Evolutionary conservation across 257 asterid genomes (phyloP).

Genomic region (Solanum pennellii): DNA sequence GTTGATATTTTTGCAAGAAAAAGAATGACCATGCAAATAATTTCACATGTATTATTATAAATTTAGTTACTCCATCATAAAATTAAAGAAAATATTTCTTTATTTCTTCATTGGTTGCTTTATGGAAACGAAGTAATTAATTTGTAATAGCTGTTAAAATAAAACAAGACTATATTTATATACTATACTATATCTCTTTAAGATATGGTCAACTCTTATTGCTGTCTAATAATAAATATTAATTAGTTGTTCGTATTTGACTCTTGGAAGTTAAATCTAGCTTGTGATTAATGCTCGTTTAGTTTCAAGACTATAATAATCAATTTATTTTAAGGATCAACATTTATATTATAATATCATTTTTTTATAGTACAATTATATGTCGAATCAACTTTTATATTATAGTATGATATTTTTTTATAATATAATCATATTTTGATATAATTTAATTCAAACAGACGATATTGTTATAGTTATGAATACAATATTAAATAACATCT

Average conservation of each 20-base stretch:
- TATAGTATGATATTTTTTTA: too few relatives aligned
- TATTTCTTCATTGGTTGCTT: not conserved
- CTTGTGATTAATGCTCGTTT: not conserved
- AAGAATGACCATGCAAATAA: not conserved
- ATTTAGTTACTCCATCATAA: not conserved
- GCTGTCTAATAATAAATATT: not conserved
- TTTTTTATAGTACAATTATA: too few relatives aligned
- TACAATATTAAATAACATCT: too few relatives aligned
- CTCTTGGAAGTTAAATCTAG: not conserved
- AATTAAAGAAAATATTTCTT: not conserved
- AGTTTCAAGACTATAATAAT: not conserved
- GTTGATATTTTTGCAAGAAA: not conserved
- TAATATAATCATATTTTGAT: too few relatives aligned
- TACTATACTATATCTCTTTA: too few relatives aligned
- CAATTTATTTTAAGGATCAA: too few relatives aligned
- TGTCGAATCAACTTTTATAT: too few relatives aligned
- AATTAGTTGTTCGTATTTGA: not conserved
- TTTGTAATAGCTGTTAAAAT: not conserved
- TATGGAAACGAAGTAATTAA: too few relatives aligned
- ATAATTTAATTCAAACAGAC: too few relatives aligned
- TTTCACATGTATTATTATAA: not conserved
- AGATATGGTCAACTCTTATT: not conserved
- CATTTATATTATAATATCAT: too few relatives aligned
- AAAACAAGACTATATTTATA: not conserved
- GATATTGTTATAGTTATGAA: too few relatives aligned